Percentiles rank a stretch among this genome's conserved stretches.
phyloP scores from a whole-genome alignment of 176 grass and related monocot species.

The Musa troglodytarum region DNA sequence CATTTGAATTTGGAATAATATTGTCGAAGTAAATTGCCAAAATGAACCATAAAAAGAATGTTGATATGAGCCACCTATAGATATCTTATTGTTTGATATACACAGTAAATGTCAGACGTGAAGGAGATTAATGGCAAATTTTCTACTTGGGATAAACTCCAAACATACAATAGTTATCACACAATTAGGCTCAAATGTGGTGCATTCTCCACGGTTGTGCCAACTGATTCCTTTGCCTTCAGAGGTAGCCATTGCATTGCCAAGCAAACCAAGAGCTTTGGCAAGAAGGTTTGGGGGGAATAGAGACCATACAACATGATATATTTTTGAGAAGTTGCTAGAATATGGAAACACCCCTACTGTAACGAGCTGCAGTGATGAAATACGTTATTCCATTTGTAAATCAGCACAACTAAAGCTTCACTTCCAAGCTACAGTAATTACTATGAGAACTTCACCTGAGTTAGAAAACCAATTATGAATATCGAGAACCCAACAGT shows the following conservation, averaged over 20 bases:
- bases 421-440: no score
- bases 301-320: constrained; percentile 69
- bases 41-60: constrained; percentile 87
- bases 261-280: constrained; percentile 71
- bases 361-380: constrained; percentile 67
- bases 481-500: constrained; percentile 94
- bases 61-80: constrained; percentile 84
- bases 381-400: neutral
- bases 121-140: constrained; percentile 1
- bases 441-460: constrained; percentile 34
- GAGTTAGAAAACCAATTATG: constrained; percentile 93
- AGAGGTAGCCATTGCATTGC: constrained; percentile 64
- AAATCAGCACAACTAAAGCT: neutral
- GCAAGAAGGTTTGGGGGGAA: constrained; percentile 90
- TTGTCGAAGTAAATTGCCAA: constrained; percentile 95
- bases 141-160: constrained; percentile 6
- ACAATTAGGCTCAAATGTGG: constrained; percentile 49
- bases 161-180: constrained; percentile 72
- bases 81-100: constrained; percentile 55
- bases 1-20: constrained; percentile 81
- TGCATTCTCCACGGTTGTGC: constrained; percentile 45
- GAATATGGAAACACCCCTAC: constrained; percentile 75
- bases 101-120: constrained; percentile 11
- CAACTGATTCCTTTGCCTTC: constrained; percentile 83
- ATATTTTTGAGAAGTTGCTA: constrained; percentile 30